Evolutionary conservation across 768 basidiomycete genomes (phyloP), one percentile per base, ranked within the genome.

Genomic region (Strobilomyces echinocephalus): DNA sequence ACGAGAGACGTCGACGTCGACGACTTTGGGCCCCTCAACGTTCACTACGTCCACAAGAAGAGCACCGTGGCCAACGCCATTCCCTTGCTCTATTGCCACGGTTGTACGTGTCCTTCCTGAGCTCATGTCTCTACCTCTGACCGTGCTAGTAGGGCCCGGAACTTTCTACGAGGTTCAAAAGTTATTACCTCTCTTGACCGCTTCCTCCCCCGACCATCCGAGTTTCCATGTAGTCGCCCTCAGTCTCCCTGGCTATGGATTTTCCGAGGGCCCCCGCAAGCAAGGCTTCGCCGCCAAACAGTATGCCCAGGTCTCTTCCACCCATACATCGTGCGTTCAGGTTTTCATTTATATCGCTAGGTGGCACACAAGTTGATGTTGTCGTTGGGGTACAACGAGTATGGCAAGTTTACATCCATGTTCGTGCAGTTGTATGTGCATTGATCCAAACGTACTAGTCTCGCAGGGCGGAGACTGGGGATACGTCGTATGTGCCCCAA

Each of bases 141-240:
- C 6, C 2, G 16, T 24, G 7, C 3, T 2, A 5, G n/a, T 15
- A 61, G 83, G 85, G 84, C 82, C 83, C 0, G 83, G 84, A 49
- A 73, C 28, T 9, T 60, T 60, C 33, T 16, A 38, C 20, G 83
- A 86, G 68, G 78, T 76, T 8, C 63, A 70, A 39, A 85, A 84
- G 69, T 69, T 86, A 5, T 65, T 87, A 1, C 79, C 82, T 3
- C 61, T 83, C 5, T 66, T 87, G 54, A 71, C 76, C 0, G 64
- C 72, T 20, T 64, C 68, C 0, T 71, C 74, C 1, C 50, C 69
- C 2, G 66, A 73, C 0, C 72, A 79, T 5, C 83, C 83, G 2
- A 79, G 74, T 47, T 86, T 87, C 63, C 81, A 85, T 56, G 80
- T 87, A 20, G 81, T 87, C 0, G 79, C 78, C 0, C 56, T 76